Conservation (phyloP, 139 green algal genomes). For the Picochlorum sp. region DNA sequence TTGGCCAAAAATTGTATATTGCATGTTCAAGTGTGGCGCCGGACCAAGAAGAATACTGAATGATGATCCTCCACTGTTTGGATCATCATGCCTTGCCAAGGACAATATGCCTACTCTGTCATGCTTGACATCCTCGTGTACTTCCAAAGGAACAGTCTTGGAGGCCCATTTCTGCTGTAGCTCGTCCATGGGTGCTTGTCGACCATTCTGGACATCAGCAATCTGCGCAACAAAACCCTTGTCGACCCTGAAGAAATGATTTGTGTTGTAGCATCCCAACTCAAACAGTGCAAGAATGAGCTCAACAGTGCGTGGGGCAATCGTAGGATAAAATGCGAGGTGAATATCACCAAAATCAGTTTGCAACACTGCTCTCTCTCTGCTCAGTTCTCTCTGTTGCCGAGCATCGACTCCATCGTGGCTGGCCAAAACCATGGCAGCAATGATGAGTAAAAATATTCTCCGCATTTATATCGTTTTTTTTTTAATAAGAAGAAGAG, state of each 20-base stretch:
- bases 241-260: conserved; percentile 79
- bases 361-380: conserved; percentile 48
- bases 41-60: conserved; percentile 80
- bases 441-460: too few species aligned
- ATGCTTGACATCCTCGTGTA: conserved; percentile 51
- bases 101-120: conserved; percentile 59
- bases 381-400: too few species aligned
- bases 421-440: too few species aligned
- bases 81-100: conserved; percentile 75
- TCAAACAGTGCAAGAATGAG: conserved; percentile 70
- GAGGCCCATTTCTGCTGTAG: conserved; percentile 43
- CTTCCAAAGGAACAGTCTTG: conserved; percentile 73
- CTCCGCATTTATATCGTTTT: too few species aligned
- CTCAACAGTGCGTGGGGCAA: conserved; percentile 57
- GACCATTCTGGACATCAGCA: conserved; percentile 47
- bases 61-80: conserved; percentile 63
- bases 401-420: too few species aligned
- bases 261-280: conserved; percentile 70
- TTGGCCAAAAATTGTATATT: conserved; percentile 64
- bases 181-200: conserved; percentile 37
- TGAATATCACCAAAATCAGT: conserved; percentile 65
- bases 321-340: conserved; percentile 53
- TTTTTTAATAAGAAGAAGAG: too few species aligned
- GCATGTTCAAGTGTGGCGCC: conserved; percentile 74
- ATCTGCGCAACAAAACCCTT: conserved; percentile 89